These are phyloP conservation scores for Trametes elegans DNA, from an alignment of 768 basidiomycete genomes.

Conservation along the genomic window DNA sequence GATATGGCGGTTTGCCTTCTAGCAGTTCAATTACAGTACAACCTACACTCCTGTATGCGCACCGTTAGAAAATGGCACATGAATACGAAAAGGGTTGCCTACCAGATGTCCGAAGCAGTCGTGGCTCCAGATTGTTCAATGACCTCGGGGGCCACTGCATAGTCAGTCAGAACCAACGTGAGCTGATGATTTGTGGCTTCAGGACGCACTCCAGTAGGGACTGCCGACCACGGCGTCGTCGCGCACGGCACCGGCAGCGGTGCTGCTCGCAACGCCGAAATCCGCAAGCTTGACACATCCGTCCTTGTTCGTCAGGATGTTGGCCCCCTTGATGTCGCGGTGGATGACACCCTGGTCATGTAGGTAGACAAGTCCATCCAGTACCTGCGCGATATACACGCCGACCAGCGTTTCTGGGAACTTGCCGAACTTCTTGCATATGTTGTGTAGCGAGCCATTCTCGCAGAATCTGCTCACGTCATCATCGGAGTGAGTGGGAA, in stretches of 20 bases:
- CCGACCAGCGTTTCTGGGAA: slow-evolving; percentile 97
- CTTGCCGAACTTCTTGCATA: slow-evolving; percentile 96
- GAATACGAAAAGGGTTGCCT: slow-evolving; percentile 21
- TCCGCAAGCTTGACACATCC: slow-evolving; percentile 98
- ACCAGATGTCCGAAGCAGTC: slow-evolving; percentile 97
- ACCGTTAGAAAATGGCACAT: not conserved
- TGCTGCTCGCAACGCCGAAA: slow-evolving; percentile 90
- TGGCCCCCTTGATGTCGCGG: slow-evolving; percentile 98
- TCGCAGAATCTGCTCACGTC: slow-evolving; percentile 78
- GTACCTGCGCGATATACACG: slow-evolving; percentile 94
- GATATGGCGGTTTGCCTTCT: slow-evolving; percentile 91
- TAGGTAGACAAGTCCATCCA: slow-evolving; percentile 93
- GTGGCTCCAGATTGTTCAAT: slow-evolving; percentile 98
- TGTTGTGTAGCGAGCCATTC: slow-evolving; percentile 94
- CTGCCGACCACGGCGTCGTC: slow-evolving; percentile 96
- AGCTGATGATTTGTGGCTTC: not conserved
- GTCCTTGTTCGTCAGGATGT: slow-evolving; percentile 98
- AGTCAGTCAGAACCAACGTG: not conserved
- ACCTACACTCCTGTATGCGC: slow-evolving; percentile 67
- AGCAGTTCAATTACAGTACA: slow-evolving; percentile 97
- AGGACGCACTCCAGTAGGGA: slow-evolving; percentile 93
- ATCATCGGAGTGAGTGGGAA: not conserved
- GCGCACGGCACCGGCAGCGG: slow-evolving; percentile 68
- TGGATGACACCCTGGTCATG: slow-evolving; percentile 99
- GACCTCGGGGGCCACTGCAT: slow-evolving; percentile 93